Evolutionary conservation across 352 stramenopile genomes (phyloP).

Genomic region (Bremia lactucae): DNA sequence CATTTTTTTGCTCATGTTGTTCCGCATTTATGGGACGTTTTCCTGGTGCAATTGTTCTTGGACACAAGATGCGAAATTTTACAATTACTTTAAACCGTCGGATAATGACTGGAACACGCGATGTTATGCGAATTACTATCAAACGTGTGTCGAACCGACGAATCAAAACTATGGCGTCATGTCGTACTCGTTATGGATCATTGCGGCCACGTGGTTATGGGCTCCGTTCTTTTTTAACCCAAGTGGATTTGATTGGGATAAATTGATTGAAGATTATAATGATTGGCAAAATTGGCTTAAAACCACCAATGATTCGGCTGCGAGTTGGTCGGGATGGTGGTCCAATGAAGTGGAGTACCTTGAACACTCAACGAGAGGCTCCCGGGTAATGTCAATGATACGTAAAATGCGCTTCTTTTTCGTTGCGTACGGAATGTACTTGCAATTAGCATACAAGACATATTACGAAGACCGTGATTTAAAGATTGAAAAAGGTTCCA

Average conservation of each 20-base stretch:
- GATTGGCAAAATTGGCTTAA: conserved; percentile 93
- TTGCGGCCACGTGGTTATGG: conserved; percentile 84
- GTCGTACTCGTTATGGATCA: conserved; percentile 95
- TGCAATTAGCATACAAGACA: conserved; percentile 69
- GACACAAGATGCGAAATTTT: conserved; percentile 59
- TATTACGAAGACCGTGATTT: conserved; percentile 62
- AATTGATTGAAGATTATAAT: conserved; percentile 90
- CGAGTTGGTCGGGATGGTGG: conserved; percentile 85
- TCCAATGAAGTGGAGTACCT: conserved; percentile 74
- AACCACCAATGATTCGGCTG: conserved; percentile 76
- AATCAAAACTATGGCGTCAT: conserved; percentile 96
- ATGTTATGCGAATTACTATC: conserved; percentile 81
- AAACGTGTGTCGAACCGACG: conserved; percentile 87
- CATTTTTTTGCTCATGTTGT: conserved; percentile 71
- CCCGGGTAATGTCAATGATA: conserved; percentile 58
- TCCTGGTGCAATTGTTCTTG: conserved; percentile 87
- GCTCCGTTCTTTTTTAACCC: conserved; percentile 93
- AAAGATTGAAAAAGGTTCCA: conserved; percentile 44
- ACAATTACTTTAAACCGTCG: conserved; percentile 63
- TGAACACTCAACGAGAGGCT: conserved; percentile 56
- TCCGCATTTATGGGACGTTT: conserved; percentile 88
- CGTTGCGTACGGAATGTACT: conserved; percentile 63
- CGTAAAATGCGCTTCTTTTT: conserved; percentile 81
- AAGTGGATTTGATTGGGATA: conserved; percentile 97
- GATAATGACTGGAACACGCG: conserved; percentile 71